Conservation (phyloP, 2,329 filamentous ascomycete species). For the Chrysoporthe austroafricana region DNA sequence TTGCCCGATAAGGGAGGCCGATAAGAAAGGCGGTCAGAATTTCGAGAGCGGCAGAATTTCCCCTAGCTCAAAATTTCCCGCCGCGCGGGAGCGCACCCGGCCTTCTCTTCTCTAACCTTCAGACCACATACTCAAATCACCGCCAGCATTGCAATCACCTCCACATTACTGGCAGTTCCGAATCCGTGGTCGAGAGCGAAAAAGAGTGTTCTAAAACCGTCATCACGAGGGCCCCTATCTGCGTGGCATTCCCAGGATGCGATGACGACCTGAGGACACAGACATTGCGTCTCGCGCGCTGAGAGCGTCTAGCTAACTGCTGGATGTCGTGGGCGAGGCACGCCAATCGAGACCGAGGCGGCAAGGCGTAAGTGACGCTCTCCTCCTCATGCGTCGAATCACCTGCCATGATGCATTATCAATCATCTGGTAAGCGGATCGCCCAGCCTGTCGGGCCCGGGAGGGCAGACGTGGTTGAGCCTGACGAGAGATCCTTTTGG, state of each 20-base stretch:
- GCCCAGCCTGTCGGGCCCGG: constrained; percentile 23
- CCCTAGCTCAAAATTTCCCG: constrained; percentile 17
- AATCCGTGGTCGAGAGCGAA: constrained; percentile 61
- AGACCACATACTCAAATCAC: constrained; percentile 40
- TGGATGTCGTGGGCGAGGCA: background rate
- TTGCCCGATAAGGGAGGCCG: constrained; percentile 6
- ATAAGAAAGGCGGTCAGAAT: constrained; percentile 23
- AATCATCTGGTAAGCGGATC: constrained; percentile 30
- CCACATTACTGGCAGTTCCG: constrained; percentile 55
- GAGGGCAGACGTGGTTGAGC: constrained; percentile 24
- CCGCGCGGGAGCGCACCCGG: background rate
- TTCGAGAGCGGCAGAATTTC: constrained; percentile 8
- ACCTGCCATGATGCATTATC: constrained; percentile 23
- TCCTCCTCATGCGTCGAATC: background rate
- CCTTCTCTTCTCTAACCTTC: constrained; percentile 32
- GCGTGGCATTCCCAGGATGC: constrained; percentile 65
- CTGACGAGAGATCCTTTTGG: constrained; percentile 25
- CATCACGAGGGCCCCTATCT: constrained; percentile 66
- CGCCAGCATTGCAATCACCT: constrained; percentile 42
- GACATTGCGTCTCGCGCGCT: constrained; percentile 6
- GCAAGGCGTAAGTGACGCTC: constrained; percentile 23
- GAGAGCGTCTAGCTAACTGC: background rate
- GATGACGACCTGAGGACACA: constrained; percentile 64
- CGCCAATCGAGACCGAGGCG: background rate
- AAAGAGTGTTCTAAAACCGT: constrained; percentile 65